Evolutionary conservation across 2,329 filamentous ascomycete genomes (phyloP).

Genomic region (Gremmenia infestans): DNA sequence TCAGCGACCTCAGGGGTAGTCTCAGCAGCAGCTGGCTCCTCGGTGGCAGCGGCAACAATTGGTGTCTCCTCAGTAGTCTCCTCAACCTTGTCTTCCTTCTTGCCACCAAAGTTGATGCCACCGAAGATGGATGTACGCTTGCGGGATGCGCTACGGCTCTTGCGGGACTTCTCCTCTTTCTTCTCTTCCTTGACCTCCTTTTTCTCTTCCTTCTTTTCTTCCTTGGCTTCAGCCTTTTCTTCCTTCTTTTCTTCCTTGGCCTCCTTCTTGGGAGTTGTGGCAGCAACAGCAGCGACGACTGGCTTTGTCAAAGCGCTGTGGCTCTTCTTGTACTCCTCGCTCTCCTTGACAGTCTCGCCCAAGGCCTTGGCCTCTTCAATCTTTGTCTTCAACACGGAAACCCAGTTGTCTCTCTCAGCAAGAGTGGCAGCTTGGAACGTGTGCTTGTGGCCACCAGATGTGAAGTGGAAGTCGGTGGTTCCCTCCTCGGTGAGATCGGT

Average conservation of each 20-base stretch:
- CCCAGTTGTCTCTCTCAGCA: slow-evolving; percentile 88
- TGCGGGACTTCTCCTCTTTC: slow-evolving; percentile 52
- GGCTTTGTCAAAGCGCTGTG: slow-evolving; percentile 37
- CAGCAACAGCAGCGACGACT: slow-evolving; percentile 33
- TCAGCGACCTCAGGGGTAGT: slow-evolving; percentile 28
- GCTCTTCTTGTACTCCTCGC: slow-evolving; percentile 77
- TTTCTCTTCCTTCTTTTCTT: slow-evolving; percentile 30
- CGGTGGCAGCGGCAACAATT: slow-evolving; percentile 25
- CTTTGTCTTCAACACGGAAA: slow-evolving; percentile 76
- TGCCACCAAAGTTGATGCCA: slow-evolving; percentile 38
- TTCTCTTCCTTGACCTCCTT: slow-evolving; percentile 32
- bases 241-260: slow-evolving; percentile 34
- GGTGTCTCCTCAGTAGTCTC: slow-evolving; percentile 38
- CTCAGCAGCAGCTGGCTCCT: slow-evolving; percentile 20
- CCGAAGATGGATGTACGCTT: slow-evolving; percentile 64
- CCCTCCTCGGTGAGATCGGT: slow-evolving; percentile 69
- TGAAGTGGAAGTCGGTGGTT: slow-evolving; percentile 78
- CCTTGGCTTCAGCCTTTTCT: slow-evolving; percentile 45
- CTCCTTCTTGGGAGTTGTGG: slow-evolving; percentile 27
- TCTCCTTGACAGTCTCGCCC: slow-evolving; percentile 66
- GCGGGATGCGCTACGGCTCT: slow-evolving; percentile 58
- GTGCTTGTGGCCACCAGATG: slow-evolving; percentile 84
- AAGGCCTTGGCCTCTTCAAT: slow-evolving; percentile 80
- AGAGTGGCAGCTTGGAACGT: slow-evolving; percentile 75
- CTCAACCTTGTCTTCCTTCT: slow-evolving; percentile 33